Base-by-base conservation (phyloP, 352 stramenopile genomes). In the Globisporangium barbulae region DNA sequence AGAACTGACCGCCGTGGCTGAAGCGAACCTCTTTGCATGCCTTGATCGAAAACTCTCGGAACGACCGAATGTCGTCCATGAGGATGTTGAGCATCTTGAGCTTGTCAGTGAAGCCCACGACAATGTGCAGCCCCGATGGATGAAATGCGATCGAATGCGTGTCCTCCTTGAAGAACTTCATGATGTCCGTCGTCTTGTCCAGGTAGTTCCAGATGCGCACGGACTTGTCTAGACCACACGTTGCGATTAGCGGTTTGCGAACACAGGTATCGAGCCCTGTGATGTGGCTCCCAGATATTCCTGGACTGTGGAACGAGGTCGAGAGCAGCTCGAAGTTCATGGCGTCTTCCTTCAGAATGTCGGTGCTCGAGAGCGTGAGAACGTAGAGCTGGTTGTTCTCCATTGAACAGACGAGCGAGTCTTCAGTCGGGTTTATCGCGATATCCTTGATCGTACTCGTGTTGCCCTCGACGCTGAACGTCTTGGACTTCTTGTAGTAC, bases 121-220 rank as follows among this genome's bases (percentile, higher is more conserved):
- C 82, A 37, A 97, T 65, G 30, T 93, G 82, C 41, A 94, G 73
- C 0, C 95, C 95, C 0, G 86, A 96, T 17, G 95, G 95, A 64
- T 98, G 95, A 61, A 98, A 92, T 4, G 93, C 84, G 28, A 98
- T 76, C 13, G 82, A 91, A 42, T 87, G 76, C 17, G 90, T 82
- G 50, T 98, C 90, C 58, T 98, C 94, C 41, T 86, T 85, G 71
- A 98, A 98, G 53, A 83, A 78, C 57, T 97, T 97, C 70, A 93
- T 83, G 48, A 98, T 90, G 56, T 98, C 93, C 0, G 87, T 88
- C 31, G 79, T 89, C 60, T 97, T 93, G 64, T 97, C 90, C 44
- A 96, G 52, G 70, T 98, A 98, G 72, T 98, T 98, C 94, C 94
- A 98, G 25, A 98, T 75, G 35, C 93, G 82, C 17, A 98, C 79